These are phyloP conservation scores for Lachancea quebecensis DNA, from an alignment of 805 yeast genomes.

Conservation along the genomic window DNA sequence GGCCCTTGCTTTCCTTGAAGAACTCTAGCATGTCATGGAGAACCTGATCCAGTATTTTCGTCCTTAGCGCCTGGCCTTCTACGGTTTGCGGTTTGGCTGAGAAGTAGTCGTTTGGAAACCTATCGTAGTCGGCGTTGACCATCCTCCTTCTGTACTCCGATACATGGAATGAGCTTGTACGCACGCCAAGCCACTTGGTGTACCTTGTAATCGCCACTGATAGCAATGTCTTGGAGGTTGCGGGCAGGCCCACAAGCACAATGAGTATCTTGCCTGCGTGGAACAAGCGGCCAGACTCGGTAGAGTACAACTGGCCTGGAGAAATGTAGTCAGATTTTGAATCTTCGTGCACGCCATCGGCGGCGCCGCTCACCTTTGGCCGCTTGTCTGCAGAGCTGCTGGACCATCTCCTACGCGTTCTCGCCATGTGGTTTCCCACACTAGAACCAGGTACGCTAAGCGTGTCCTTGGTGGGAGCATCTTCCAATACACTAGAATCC, in stretches of 20 bases:
- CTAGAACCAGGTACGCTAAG: slow-evolving; percentile 38
- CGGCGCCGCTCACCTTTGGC: slow-evolving; percentile 7
- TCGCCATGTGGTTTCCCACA: slow-evolving; percentile 47
- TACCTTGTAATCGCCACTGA: slow-evolving; percentile 89
- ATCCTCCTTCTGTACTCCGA: slow-evolving; percentile 78
- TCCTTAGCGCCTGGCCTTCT: slow-evolving; percentile 48
- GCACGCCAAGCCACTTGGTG: slow-evolving; percentile 93
- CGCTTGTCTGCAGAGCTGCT: slow-evolving; percentile 13
- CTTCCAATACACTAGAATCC: neutral
- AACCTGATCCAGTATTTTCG: slow-evolving; percentile 54
- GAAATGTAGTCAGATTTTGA: slow-evolving; percentile 48
- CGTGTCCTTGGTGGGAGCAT: neutral
- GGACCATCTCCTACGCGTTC: slow-evolving; percentile 47
- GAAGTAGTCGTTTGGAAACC: slow-evolving; percentile 64
- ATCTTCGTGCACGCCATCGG: slow-evolving; percentile 61
- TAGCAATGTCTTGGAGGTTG: slow-evolving; percentile 89
- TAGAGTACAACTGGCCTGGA: slow-evolving; percentile 89
- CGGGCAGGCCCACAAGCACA: slow-evolving; percentile 87
- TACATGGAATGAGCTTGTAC: slow-evolving; percentile 83
- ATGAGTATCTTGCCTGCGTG: slow-evolving; percentile 94
- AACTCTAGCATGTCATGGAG: slow-evolving; percentile 61
- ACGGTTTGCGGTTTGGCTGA: slow-evolving; percentile 44
- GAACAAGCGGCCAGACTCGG: slow-evolving; percentile 85
- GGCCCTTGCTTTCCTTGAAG: slow-evolving; percentile 74
- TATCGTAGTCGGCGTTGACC: slow-evolving; percentile 28